phyloP scores from a whole-genome alignment of 805 yeast genomes.

The Hanseniaspora clermontiae region DNA sequence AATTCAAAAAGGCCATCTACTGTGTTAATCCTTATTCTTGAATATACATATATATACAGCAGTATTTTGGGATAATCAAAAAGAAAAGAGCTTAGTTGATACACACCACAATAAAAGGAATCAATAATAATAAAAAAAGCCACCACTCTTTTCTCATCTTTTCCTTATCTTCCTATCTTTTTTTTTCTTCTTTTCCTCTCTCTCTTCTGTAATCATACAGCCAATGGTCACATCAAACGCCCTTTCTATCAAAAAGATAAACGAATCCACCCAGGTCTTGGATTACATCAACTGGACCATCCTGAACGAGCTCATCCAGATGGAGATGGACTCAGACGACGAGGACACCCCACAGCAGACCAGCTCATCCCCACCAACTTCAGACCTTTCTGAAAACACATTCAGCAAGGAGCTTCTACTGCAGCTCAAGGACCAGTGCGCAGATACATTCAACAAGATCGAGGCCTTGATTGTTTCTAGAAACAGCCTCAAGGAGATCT shows the following conservation, averaged over 20 bases:
- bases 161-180: no score
- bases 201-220: no score
- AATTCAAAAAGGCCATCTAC: no score
- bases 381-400: slow-evolving; percentile 3
- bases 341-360: not conserved
- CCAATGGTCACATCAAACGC: not conserved
- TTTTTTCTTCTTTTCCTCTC: no score
- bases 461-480: slow-evolving; percentile 15
- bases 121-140: no score
- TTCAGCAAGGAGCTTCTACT: slow-evolving; percentile 66
- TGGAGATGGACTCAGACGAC: slow-evolving; percentile 96
- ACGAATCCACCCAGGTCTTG: slow-evolving; percentile 20
- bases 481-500: slow-evolving; percentile 41
- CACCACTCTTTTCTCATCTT: no score
- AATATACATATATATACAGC: no score
- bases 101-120: no score
- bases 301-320: slow-evolving; percentile 72
- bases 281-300: slow-evolving; percentile 82
- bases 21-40: no score
- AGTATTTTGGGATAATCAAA: no score
- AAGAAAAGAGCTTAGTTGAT: no score
- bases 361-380: not conserved
- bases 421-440: slow-evolving; percentile 83
- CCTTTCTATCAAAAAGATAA: not conserved
- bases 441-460: slow-evolving; percentile 62